Conservation (phyloP, 192 early-diverging fungal species). For the Coemansia aciculifera region DNA sequence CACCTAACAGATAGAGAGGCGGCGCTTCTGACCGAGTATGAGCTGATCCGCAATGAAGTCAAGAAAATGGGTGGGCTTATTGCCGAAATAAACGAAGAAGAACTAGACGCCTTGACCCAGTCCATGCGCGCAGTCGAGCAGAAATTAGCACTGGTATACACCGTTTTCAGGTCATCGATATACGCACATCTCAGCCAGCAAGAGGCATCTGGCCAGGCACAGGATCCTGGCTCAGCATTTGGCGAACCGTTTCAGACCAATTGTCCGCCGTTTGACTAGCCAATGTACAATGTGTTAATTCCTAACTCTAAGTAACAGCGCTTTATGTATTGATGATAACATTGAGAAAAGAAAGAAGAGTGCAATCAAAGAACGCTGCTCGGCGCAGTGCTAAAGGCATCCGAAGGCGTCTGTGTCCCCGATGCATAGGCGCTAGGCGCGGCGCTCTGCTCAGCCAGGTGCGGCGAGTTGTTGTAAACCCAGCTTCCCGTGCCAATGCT, state of each 20-base stretch:
- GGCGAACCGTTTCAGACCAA: conserved; percentile 53
- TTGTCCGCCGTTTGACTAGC: conserved; percentile 52
- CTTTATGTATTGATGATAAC: not conserved
- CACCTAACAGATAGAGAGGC: conserved; percentile 49
- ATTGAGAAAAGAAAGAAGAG: not conserved
- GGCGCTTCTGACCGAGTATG: conserved; percentile 52
- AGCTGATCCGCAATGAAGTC: conserved; percentile 52
- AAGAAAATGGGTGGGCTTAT: conserved; percentile 49
- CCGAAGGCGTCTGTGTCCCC: conserved; percentile 49
- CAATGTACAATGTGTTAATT: not conserved
- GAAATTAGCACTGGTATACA: conserved; percentile 51
- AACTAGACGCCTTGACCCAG: conserved; percentile 50
- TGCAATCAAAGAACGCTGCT: conserved; percentile 34
- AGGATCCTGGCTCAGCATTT: conserved; percentile 26
- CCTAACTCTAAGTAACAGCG: not conserved
- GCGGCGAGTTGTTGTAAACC: conserved; percentile 40
- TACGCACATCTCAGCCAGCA: conserved; percentile 54
- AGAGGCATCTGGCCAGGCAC: conserved; percentile 21
- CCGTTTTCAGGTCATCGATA: conserved; percentile 53
- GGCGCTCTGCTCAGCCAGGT: conserved; percentile 14
- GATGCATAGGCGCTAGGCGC: conserved; percentile 16
- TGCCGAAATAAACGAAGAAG: conserved; percentile 51
- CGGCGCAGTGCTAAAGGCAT: conserved; percentile 48
- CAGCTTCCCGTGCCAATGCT: conserved; percentile 51
- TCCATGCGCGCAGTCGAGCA: conserved; percentile 55